Evolutionary conservation across 2,329 filamentous ascomycete genomes (phyloP), one percentile per base, ranked within the genome.

Genomic region (Chrysoporthe austroafricana): DNA sequence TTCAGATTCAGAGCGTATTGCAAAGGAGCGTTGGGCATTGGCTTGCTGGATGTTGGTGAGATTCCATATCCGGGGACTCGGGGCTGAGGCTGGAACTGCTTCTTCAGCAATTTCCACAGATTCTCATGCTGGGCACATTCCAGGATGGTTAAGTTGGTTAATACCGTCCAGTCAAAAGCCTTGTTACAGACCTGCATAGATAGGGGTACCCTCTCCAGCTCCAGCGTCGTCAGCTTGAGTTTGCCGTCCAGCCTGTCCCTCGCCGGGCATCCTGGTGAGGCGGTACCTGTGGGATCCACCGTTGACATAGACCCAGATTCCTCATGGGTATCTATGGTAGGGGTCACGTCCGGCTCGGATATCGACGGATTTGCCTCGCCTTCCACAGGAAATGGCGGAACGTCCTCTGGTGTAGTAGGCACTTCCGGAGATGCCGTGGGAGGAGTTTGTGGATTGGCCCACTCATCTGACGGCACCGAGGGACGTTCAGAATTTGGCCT

Each of bases 141-240:
- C 58, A 96, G 85, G 26, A 96, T 84, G 0, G 93, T 95, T 62
- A 96, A 78, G 18, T 83, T 90, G 2, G 88, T 91, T 63, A 96
- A 77, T 11, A 85, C 82, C 1, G 88, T 87, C 91, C 91, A 96
- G 77, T 96, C 91, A 54, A 96, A 84, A 1, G 87, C 90, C 69
- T 86, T 86, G 59, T 88, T 84, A 65, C 93, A 83, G n/a, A 92
- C 87, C 9, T 88, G 83, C 54, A 93, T 84, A 1, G 90, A 93
- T n/a, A 96, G 79, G 0, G 87, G 85, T 2, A 95, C 86, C 34
- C 91, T 86, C 77, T 96, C 92, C 2, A 96, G 82, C 77, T 94
- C 91, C 11, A 96, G 81, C 1, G 84, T 88, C 68, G 92, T 88
- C n/a, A 96, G 79, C 69, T 83, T 86, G 18, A 96, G 79, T 72